Percentiles rank a stretch among this genome's conserved stretches.
These are phyloP conservation scores for Penicillium brasilianum DNA, from an alignment of 2,329 filamentous ascomycete genomes.

Conservation along the genomic window DNA sequence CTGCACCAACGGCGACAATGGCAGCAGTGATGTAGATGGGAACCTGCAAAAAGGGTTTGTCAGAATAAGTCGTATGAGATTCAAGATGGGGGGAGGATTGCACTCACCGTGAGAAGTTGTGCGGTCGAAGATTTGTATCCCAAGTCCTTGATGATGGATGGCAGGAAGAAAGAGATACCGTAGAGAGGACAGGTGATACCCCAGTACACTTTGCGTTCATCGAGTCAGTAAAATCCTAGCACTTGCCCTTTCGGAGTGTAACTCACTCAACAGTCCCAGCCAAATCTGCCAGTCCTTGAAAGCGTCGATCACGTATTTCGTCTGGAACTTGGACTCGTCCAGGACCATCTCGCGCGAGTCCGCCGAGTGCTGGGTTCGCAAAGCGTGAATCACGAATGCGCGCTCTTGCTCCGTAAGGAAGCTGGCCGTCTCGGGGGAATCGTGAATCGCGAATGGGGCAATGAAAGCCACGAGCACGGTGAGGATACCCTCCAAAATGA, in stretches of 20 bases:
- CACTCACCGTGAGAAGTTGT: slow-evolving; percentile 45
- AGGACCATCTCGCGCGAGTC: slow-evolving; percentile 34
- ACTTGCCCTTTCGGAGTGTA: neutral
- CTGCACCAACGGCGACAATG: slow-evolving; percentile 48
- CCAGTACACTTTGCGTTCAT: slow-evolving; percentile 44
- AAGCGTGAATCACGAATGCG: slow-evolving; percentile 41
- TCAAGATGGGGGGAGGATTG: too few species aligned
- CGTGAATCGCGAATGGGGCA: slow-evolving; percentile 53
- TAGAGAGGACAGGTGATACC: slow-evolving; percentile 51
- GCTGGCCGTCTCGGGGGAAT: slow-evolving; percentile 51
- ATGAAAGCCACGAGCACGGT: slow-evolving; percentile 51
- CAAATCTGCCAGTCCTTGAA: slow-evolving; percentile 51
- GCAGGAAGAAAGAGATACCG: slow-evolving; percentile 47
- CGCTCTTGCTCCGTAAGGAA: slow-evolving; percentile 51
- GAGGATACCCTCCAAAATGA: slow-evolving; percentile 56
- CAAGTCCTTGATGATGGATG: slow-evolving; percentile 49
- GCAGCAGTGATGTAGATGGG: slow-evolving; percentile 50
- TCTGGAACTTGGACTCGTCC: slow-evolving; percentile 41
- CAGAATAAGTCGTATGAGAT: neutral
- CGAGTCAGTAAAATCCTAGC: slow-evolving; percentile 7
- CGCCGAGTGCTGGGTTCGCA: slow-evolving; percentile 43
- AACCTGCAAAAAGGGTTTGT: slow-evolving; percentile 22
- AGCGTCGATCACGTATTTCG: slow-evolving; percentile 47
- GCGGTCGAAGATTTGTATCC: slow-evolving; percentile 47
- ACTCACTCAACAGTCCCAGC: slow-evolving; percentile 45